Evolutionary conservation across 2,329 filamentous ascomycete species (phyloP).

Genomic region (Beauveria pseudobassiana): DNA sequence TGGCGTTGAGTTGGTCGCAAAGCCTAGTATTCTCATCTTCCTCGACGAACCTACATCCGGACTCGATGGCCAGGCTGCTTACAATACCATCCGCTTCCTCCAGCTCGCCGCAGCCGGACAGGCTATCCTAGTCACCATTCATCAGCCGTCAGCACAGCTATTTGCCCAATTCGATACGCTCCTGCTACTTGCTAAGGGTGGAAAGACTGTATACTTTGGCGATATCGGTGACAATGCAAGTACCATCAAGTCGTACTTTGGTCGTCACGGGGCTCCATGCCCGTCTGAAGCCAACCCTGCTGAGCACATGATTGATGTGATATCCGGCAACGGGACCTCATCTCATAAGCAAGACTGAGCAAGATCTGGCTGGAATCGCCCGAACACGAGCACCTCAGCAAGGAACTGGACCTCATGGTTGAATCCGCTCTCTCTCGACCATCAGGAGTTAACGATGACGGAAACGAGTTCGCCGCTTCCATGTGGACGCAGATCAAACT

Average conservation of each 20-base stretch:
- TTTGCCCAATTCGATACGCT: constrained; percentile 87
- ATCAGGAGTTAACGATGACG: constrained; percentile 25
- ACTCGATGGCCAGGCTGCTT: constrained; percentile 54
- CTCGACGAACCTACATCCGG: constrained; percentile 60
- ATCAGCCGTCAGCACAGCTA: constrained; percentile 78
- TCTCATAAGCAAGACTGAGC: too few species aligned
- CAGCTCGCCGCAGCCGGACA: constrained; percentile 73
- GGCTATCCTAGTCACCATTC: constrained; percentile 84
- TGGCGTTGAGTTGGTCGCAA: constrained; percentile 54
- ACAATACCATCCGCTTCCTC: constrained; percentile 72
- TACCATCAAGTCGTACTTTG: not conserved
- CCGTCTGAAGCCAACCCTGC: not conserved
- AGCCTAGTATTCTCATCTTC: not conserved
- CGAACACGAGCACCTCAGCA: too few species aligned
- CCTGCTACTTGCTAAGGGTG: constrained; percentile 11
- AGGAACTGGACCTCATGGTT: too few species aligned
- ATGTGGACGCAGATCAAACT: not conserved
- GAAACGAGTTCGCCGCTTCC: not conserved
- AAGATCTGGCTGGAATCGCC: too few species aligned
- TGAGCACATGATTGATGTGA: not conserved
- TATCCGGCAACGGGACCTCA: not conserved
- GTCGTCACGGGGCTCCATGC: not conserved
- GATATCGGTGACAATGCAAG: not conserved
- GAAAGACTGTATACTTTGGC: not conserved
- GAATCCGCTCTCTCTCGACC: too few species aligned